Conservation (phyloP, 73 alveolate genomes). For the Tetrahymena elliotti region DNA sequence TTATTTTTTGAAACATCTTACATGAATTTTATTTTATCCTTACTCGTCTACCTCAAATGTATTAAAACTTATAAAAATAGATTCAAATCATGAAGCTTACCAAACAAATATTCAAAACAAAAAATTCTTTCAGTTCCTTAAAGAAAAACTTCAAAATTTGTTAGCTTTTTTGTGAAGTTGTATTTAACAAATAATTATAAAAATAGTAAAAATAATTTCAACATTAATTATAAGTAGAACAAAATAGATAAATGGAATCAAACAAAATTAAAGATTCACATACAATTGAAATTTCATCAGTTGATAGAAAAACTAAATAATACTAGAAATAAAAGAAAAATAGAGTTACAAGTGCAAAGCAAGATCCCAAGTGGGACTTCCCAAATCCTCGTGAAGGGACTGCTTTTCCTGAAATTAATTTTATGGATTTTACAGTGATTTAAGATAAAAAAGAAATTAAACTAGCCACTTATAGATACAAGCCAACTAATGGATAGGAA, state of each 20-base stretch:
- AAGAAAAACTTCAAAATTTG: too few species aligned
- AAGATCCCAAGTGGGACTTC: neutral
- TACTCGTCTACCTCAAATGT: neutral
- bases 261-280: neutral
- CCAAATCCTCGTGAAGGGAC: conserved; percentile 34
- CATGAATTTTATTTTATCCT: too few species aligned
- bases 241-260: neutral
- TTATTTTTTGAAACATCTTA: neutral
- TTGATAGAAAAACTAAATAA: neutral
- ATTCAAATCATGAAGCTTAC: neutral
- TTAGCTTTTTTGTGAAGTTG: neutral
- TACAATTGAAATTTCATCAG: neutral
- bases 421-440: conserved; percentile 10
- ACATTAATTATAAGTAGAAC: neutral
- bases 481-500: neutral
- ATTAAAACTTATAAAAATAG: neutral
- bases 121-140: too few species aligned
- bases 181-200: too few species aligned
- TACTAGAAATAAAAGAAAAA: neutral
- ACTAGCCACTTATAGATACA: conserved; percentile 1
- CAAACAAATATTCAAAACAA: neutral
- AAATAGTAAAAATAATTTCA: neutral
- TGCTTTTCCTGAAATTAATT: conserved; percentile 23
- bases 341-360: neutral
- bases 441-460: conserved; percentile 21